Evolutionary conservation across 2,329 filamentous ascomycete species (phyloP).

Genomic region (Didymella pinodella): DNA sequence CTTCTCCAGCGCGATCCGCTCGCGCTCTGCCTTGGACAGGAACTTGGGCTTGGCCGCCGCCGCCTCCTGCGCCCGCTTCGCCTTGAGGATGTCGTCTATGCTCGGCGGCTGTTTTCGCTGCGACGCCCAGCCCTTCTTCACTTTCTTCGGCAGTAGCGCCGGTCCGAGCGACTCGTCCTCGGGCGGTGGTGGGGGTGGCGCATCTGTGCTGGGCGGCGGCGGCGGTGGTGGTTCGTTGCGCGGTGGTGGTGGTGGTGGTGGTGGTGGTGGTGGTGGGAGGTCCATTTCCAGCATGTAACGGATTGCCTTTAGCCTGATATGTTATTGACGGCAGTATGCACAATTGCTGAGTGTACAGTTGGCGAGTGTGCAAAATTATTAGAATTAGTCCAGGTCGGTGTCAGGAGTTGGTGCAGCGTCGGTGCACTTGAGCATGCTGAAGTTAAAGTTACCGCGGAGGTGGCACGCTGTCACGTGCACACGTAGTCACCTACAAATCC

Average conservation of each 20-base stretch:
- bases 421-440: no score
- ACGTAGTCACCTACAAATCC: no score
- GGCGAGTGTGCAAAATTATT: no score
- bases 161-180: conserved; percentile 37
- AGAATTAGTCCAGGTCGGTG: no score
- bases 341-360: no score
- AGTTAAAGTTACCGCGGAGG: neutral
- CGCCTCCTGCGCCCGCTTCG: conserved; percentile 86
- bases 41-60: conserved; percentile 89
- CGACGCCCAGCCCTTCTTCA: conserved; percentile 64
- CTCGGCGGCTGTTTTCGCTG: conserved; percentile 67
- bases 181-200: conserved; percentile 33
- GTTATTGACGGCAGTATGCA: no score
- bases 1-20: conserved; percentile 80
- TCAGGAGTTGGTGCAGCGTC: no score
- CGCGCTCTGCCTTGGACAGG: conserved; percentile 81
- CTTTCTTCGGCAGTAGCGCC: conserved; percentile 52
- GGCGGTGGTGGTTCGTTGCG: conserved; percentile 31
- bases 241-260: conserved; percentile 51
- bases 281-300: neutral
- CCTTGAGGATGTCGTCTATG: conserved; percentile 83
- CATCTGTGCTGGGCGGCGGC: conserved; percentile 24
- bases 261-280: conserved; percentile 11
- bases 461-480: neutral
- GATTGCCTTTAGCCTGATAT: no score